Evolutionary conservation across 1,284 basidiomycete genomes (phyloP).

Genomic region (Phylloboletellus chloephorus): DNA sequence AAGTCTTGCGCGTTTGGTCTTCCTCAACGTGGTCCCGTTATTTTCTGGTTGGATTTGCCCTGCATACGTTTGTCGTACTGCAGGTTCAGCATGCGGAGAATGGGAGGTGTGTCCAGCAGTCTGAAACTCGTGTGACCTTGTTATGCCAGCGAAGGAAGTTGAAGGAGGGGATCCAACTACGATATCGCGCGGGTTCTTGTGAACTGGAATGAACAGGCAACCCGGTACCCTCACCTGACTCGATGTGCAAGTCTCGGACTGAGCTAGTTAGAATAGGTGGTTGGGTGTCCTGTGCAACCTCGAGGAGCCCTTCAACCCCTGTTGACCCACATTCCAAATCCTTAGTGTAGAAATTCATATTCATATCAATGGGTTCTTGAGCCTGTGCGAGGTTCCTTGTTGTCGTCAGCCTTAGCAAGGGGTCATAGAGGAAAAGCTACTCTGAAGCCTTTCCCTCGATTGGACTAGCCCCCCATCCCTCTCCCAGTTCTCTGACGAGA

Average conservation of each 20-base stretch:
- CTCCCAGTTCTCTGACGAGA: conserved; percentile 64
- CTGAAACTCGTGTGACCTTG: conserved; percentile 12
- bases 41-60: conserved; percentile 17
- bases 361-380: conserved; percentile 14
- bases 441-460: conserved; percentile 20
- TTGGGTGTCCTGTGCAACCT: conserved; percentile 1
- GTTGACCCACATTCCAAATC: conserved; percentile 12
- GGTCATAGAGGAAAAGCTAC: conserved; percentile 7
- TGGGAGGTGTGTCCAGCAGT: conserved; percentile 26
- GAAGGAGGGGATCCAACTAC: conserved; percentile 17
- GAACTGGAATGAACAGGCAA: neutral
- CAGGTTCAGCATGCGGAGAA: conserved; percentile 10
- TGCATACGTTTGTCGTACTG: neutral
- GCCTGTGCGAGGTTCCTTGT: conserved; percentile 13
- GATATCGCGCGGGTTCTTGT: neutral
- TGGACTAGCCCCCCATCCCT: conserved; percentile 52
- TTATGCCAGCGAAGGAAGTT: conserved; percentile 10
- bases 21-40: conserved; percentile 27
- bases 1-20: conserved; percentile 38
- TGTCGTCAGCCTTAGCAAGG: conserved; percentile 11
- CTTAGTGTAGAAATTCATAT: conserved; percentile 14
- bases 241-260: conserved; percentile 2
- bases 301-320: conserved; percentile 2
- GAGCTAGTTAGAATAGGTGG: neutral
- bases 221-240: conserved; percentile 10